These are phyloP conservation scores for Alternaria ventricosa DNA, from an alignment of 2,329 filamentous ascomycete species.

Conservation along the genomic window DNA sequence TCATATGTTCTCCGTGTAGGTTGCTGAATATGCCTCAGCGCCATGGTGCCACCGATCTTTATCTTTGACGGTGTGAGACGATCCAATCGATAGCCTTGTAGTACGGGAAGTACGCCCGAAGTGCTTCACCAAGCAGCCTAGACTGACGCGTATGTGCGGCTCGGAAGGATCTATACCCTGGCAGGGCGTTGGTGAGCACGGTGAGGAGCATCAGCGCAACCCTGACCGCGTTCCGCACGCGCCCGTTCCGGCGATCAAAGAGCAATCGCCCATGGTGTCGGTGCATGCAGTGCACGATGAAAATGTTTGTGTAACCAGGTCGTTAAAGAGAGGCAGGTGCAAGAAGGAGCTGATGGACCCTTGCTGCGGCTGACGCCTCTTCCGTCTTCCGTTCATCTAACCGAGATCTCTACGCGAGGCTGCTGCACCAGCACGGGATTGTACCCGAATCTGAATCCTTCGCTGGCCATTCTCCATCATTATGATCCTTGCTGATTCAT, in stretches of 20 bases:
- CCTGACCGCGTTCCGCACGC: background rate
- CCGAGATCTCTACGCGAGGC: background rate
- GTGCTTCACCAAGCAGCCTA: background rate
- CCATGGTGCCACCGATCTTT: background rate
- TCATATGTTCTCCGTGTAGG: background rate
- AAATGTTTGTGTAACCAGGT: background rate
- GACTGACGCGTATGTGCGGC: background rate
- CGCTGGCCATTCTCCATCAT: background rate
- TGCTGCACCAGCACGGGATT: background rate
- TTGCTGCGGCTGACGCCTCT: background rate
- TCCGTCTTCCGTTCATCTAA: constrained; percentile 2
- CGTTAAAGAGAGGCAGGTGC: background rate
- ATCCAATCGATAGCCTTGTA: background rate
- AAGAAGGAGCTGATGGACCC: background rate
- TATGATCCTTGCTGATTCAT: background rate
- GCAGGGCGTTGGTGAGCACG: background rate
- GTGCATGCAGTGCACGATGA: background rate
- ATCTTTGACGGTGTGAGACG: background rate
- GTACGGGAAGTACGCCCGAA: background rate
- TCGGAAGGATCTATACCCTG: background rate
- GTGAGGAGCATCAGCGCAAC: background rate
- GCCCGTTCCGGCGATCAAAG: background rate
- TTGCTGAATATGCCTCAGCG: background rate
- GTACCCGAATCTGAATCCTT: background rate
- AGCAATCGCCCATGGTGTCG: background rate